Percentiles rank a stretch among this genome's conserved stretches.
Conservation (phyloP, 371 early-diverging fungal genomes). For the Lichtheimia corymbifera region DNA sequence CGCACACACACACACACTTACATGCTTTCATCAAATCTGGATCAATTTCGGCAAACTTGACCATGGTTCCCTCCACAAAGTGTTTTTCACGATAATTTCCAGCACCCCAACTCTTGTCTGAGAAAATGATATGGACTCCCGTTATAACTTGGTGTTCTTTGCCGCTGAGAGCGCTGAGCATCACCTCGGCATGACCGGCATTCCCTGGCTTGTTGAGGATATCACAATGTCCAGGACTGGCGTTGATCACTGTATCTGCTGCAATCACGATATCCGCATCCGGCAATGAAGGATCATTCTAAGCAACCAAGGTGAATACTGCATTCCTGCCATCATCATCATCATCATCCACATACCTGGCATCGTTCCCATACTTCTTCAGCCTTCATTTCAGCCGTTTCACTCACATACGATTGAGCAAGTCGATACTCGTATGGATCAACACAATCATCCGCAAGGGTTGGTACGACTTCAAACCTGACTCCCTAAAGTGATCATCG, state of each 20-base stretch:
- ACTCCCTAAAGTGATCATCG: slow-evolving; percentile 46
- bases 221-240: slow-evolving; percentile 23
- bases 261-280: slow-evolving; percentile 70
- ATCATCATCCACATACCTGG: slow-evolving; percentile 15
- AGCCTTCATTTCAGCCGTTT: slow-evolving; percentile 44
- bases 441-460: slow-evolving; percentile 36
- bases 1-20: slow-evolving; percentile 50
- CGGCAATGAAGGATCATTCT: slow-evolving; percentile 32
- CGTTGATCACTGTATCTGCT: slow-evolving; percentile 81
- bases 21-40: slow-evolving; percentile 60
- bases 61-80: slow-evolving; percentile 30
- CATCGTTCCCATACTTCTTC: slow-evolving; percentile 39
- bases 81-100: neutral
- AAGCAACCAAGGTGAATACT: neutral
- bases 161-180: slow-evolving; percentile 60
- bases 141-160: slow-evolving; percentile 66
- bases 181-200: slow-evolving; percentile 54
- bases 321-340: neutral
- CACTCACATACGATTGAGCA: slow-evolving; percentile 31
- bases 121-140: neutral
- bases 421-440: slow-evolving; percentile 29
- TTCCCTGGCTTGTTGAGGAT: slow-evolving; percentile 66
- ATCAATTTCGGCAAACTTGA: slow-evolving; percentile 35
- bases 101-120: neutral
- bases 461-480: slow-evolving; percentile 60